These are phyloP conservation scores for Diplocarpon rosae DNA, from an alignment of 2,329 filamentous ascomycete genomes.

Conservation along the genomic window DNA sequence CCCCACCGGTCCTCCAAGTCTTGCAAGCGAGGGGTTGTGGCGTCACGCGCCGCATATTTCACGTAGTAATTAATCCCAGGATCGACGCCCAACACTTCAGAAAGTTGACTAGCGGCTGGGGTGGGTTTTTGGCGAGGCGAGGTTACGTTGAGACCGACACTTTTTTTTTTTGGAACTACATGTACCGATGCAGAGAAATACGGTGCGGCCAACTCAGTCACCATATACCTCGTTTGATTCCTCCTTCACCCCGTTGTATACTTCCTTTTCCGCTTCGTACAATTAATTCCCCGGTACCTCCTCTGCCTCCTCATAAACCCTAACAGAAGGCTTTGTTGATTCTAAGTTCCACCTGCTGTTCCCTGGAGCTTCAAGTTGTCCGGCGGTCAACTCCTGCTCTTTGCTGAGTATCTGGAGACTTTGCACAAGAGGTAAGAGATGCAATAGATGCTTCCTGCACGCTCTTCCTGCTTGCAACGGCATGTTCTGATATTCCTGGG, in stretches of 20 bases:
- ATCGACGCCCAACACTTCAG: constrained; percentile 11
- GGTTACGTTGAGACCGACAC: constrained; percentile 12
- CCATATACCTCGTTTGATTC: constrained; percentile 9
- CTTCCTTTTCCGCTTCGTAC: constrained; percentile 3
- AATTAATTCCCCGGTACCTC: background rate
- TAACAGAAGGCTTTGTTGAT: constrained; percentile 10
- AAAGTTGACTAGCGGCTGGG: constrained; percentile 4
- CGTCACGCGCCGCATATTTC: background rate
- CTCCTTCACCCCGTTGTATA: background rate
- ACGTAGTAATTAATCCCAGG: no score
- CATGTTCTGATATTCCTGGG: constrained; percentile 6
- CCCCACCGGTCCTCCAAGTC: no score
- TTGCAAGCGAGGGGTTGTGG: no score
- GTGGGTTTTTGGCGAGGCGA: constrained; percentile 10
- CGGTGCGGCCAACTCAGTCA: no score
- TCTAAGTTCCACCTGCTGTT: constrained; percentile 6
- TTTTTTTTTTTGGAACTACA: background rate
- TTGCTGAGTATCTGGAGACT: constrained; percentile 28
- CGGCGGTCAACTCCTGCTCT: constrained; percentile 26
- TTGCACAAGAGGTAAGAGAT: constrained; percentile 15
- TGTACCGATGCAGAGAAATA: constrained; percentile 5
- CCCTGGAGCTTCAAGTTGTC: constrained; percentile 11
- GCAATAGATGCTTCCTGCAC: background rate
- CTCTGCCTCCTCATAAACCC: background rate
- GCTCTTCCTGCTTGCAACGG: background rate